phyloP scores from a whole-genome alignment of 2,329 filamentous ascomycete genomes.

The Sarocladium brachiariae region DNA sequence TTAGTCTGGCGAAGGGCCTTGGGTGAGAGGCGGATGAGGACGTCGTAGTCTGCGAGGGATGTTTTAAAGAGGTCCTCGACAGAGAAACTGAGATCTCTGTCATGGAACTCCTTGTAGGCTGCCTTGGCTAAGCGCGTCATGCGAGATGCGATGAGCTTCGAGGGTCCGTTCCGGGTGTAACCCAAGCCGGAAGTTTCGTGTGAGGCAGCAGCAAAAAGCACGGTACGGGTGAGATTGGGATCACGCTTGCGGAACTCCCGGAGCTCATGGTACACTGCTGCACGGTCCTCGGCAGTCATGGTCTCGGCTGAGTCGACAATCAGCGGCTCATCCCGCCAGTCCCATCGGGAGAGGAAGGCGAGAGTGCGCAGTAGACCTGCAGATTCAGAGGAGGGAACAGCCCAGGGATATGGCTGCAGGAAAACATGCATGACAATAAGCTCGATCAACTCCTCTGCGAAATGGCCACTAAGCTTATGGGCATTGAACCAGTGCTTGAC shows the following conservation, averaged over 20 bases:
- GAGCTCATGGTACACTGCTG: slow-evolving; percentile 62
- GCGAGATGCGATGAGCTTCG: slow-evolving; percentile 75
- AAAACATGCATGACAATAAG: slow-evolving; percentile 74
- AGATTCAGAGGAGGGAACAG: slow-evolving; percentile 65
- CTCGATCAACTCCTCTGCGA: slow-evolving; percentile 77
- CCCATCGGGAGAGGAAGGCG: slow-evolving; percentile 76
- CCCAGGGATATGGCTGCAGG: slow-evolving; percentile 74
- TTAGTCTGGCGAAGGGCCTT: slow-evolving; percentile 40
- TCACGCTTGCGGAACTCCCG: slow-evolving; percentile 84
- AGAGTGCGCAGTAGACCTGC: slow-evolving; percentile 79
- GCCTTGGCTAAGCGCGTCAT: slow-evolving; percentile 78
- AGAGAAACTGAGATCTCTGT: slow-evolving; percentile 46
- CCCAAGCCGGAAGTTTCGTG: slow-evolving; percentile 70
- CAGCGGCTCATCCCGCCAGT: slow-evolving; percentile 80
- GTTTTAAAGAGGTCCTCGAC: slow-evolving; percentile 58
- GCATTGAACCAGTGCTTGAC: slow-evolving; percentile 83
- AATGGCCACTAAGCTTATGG: slow-evolving; percentile 71
- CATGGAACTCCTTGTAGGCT: slow-evolving; percentile 55
- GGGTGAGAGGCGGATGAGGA: slow-evolving; percentile 65
- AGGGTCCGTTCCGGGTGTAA: slow-evolving; percentile 67
- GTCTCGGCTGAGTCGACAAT: slow-evolving; percentile 64
- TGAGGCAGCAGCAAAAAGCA: slow-evolving; percentile 75
- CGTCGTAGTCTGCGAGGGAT: slow-evolving; percentile 72
- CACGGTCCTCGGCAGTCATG: slow-evolving; percentile 54
- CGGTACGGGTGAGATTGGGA: slow-evolving; percentile 76